Base-by-base conservation (phyloP, 176 grass and related monocot species). In the Avena atlantica region DNA sequence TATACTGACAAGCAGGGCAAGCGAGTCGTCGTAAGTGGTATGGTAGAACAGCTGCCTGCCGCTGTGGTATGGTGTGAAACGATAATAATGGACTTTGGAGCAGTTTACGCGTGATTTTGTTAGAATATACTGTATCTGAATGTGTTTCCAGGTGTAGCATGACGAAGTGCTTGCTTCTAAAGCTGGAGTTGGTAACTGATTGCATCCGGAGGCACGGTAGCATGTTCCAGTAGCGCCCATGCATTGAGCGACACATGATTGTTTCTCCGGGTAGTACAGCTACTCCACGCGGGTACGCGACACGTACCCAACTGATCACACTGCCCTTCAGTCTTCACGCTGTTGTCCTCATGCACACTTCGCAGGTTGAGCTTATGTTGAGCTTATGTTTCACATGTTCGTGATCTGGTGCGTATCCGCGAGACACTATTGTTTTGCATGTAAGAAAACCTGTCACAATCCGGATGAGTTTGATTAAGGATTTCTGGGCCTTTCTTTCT, bases 1-100 rank as follows among this genome's bases (percentile, higher is more conserved):
- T 83, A 82, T 91, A 77, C 89, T 91, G 12, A 89, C 87, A 0
- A 91, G 84, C 79, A 77, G 86, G 62, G 82, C 63, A 1, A 77
- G 25, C 4, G 45, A 21, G 29, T 34, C 15, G 14, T 12, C 75
- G 10, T 55, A 57, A 87, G 42, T 84, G 74, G 73, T 52, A 77
- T 56, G 49, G 12, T 27, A 15, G 13, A 52, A 75, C 48, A 10
- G 48, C 47, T 76, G 21, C 49, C 23, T 74, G 60, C 15, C 45
- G 0, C 27, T 25, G 24, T 70, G 25, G 81, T 59, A 29, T 24
- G 45, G 10, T 42, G 44, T 17, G 61, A 47, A 23, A 3, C 21
- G 83, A 90, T 78, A 87, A 85, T 81, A 57, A 53, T 85, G 52
- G 58, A 81, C 62, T 19, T 2, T 2, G 11, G 19, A 49, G 6